A percentile compares a stretch with the other conserved stretches of the same genome.
phyloP scores from a whole-genome alignment of 345 rosid genomes.

The Acer yangbiense region DNA sequence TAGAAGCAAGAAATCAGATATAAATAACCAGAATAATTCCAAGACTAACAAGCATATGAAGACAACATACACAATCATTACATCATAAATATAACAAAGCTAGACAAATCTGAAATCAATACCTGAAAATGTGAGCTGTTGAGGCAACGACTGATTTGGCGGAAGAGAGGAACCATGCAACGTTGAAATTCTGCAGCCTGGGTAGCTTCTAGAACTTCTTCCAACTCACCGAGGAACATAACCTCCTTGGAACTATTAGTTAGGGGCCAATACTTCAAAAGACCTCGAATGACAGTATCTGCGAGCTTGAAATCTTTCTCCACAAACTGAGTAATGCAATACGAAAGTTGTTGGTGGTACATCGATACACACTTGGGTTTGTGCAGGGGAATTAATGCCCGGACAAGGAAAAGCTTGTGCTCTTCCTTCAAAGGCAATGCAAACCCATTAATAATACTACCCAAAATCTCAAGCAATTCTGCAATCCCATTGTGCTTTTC shows the following conservation, averaged over 20 bases:
- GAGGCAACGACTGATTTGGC: conserved; percentile 60
- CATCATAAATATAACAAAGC: not conserved
- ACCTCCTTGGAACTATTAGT: conserved; percentile 82
- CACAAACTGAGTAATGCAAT: conserved; percentile 77
- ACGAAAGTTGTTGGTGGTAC: conserved; percentile 80
- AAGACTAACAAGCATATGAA: not conserved
- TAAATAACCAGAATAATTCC: not conserved
- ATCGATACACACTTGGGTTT: conserved; percentile 64
- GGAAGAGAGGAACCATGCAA: conserved; percentile 72
- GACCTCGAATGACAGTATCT: conserved; percentile 72
- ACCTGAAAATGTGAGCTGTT: conserved; percentile 90
- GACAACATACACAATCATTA: not conserved
- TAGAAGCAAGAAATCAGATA: not conserved
- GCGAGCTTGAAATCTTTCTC: conserved; percentile 85
- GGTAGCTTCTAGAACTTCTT: conserved; percentile 81
- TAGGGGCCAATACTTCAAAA: conserved; percentile 74
- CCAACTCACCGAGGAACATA: conserved; percentile 83
- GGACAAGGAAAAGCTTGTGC: conserved; percentile 74
- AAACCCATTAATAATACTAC: conserved; percentile 80
- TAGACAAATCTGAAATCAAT: not conserved
- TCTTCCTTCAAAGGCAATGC: conserved; percentile 89
- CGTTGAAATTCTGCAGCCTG: conserved; percentile 83
- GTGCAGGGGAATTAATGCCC: conserved; percentile 83
- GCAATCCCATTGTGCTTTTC: conserved; percentile 74
- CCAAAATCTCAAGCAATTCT: conserved; percentile 78